Evolutionary conservation across 2,329 filamentous ascomycete genomes (phyloP).

Genomic region (Paraphaeosphaeria minitans): DNA sequence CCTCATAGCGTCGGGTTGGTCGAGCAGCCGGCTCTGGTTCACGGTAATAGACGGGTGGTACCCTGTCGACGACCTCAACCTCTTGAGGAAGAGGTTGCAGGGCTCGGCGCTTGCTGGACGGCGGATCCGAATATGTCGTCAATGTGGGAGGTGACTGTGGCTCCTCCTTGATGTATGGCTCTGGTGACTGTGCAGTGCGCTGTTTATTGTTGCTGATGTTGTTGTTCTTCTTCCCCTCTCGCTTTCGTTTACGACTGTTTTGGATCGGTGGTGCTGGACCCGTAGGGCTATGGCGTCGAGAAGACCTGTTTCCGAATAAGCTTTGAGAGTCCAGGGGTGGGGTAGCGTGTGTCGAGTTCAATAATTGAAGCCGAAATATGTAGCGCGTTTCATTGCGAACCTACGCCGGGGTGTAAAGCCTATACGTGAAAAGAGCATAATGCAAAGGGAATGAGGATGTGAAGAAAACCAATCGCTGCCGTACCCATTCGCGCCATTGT

Average conservation of each 20-base stretch:
- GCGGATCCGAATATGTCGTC: constrained; percentile 44
- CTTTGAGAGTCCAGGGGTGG: background rate
- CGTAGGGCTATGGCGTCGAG: constrained; percentile 53
- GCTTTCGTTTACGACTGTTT: constrained; percentile 58
- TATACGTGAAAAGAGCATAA: constrained; percentile 1
- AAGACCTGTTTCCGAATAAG: constrained; percentile 30
- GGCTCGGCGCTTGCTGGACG: constrained; percentile 48
- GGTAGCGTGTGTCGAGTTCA: background rate
- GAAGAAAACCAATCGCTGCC: constrained; percentile 20
- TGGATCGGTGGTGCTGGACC: constrained; percentile 49
- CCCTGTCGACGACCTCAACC: constrained; percentile 46
- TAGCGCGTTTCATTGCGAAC: background rate
- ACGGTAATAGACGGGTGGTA: constrained; percentile 54
- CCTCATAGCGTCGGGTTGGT: constrained; percentile 51
- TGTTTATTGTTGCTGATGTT: constrained; percentile 44
- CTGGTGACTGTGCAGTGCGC: constrained; percentile 42
- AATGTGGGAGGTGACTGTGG: constrained; percentile 66
- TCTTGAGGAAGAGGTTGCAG: constrained; percentile 44
- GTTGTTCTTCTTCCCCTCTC: constrained; percentile 48
- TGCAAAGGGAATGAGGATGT: constrained; percentile 29
- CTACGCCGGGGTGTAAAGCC: constrained; percentile 22
- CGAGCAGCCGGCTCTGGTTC: constrained; percentile 44
- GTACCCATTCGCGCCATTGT: constrained; percentile 39
- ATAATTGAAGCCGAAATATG: background rate
- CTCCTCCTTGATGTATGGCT: constrained; percentile 66